Percentiles rank a stretch among this genome's conserved stretches.
phyloP scores from a whole-genome alignment of 106 monocot genomes.

The Amphibolis antarctica region DNA sequence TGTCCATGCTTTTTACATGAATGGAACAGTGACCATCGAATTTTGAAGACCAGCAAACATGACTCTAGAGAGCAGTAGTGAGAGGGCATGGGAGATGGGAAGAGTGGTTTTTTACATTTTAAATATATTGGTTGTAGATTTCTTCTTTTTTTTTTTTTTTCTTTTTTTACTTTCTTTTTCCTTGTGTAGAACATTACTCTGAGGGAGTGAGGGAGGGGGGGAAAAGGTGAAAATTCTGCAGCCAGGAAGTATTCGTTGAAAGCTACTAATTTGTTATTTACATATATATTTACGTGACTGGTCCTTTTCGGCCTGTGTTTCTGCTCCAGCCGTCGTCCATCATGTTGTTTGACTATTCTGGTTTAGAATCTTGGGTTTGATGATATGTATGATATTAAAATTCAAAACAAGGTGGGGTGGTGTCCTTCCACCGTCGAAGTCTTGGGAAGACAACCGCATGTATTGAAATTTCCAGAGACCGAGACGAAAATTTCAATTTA shows the following conservation, averaged over 20 bases:
- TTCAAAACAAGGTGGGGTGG: too few species aligned
- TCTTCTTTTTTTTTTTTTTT: too few species aligned
- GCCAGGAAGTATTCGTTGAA: not conserved
- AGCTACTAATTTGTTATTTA: constrained; percentile 2
- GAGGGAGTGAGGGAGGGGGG: constrained; percentile 5
- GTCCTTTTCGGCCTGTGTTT: not conserved
- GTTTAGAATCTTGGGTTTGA: too few species aligned
- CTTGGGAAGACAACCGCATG: too few species aligned
- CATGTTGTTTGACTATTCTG: too few species aligned
- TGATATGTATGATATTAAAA: too few species aligned
- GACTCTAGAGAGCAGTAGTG: not conserved
- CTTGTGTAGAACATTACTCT: too few species aligned
- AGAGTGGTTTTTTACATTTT: constrained; percentile 6
- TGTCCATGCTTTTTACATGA: constrained; percentile 16
- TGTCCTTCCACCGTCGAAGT: too few species aligned
- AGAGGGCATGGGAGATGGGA: constrained; percentile 7
- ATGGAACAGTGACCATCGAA: constrained; percentile 13
- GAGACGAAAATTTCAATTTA: too few species aligned
- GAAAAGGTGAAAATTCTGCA: not conserved
- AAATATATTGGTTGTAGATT: too few species aligned
- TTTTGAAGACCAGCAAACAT: constrained; percentile 1
- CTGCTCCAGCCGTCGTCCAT: not conserved
- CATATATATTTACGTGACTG: not conserved
- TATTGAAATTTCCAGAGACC: too few species aligned
- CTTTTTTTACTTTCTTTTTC: constrained; percentile 24